These are phyloP conservation scores for Botryotinia globosa DNA, from an alignment of 2,329 filamentous ascomycete genomes.

Conservation along the genomic window DNA sequence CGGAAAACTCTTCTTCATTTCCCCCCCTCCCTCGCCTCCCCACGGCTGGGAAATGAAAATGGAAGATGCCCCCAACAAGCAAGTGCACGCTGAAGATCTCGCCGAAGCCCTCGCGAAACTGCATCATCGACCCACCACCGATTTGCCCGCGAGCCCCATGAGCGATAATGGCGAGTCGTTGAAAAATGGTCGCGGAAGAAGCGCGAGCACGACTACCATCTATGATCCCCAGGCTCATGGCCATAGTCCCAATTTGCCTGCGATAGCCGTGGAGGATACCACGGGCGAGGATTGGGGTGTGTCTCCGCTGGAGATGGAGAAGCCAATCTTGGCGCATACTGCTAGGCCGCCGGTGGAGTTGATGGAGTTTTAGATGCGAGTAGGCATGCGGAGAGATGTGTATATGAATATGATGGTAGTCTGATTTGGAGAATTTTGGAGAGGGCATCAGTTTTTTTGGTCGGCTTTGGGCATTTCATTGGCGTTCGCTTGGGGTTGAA, in stretches of 20 bases:
- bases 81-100: conserved; percentile 66
- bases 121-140: conserved; percentile 44
- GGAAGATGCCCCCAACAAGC: conserved; percentile 68
- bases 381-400: not conserved
- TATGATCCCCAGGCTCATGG: conserved; percentile 60
- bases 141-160: conserved; percentile 44
- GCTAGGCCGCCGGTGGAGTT: conserved; percentile 63
- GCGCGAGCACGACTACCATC: conserved; percentile 63
- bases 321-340: conserved; percentile 57
- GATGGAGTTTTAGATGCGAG: conserved; percentile 43
- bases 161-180: conserved; percentile 38
- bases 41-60: conserved; percentile 67
- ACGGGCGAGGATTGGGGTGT: conserved; percentile 47
- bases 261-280: conserved; percentile 66
- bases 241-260: conserved; percentile 55
- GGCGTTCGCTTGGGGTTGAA: not conserved
- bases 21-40: conserved; percentile 64
- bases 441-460: not conserved
- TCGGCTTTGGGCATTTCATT: not conserved
- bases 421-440: not conserved
- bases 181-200: conserved; percentile 43
- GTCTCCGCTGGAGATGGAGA: conserved; percentile 43
- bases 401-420: conserved; percentile 12
- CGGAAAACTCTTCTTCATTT: conserved; percentile 72
- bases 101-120: conserved; percentile 64